Percentiles rank a stretch among this genome's conserved stretches.
phyloP scores from a whole-genome alignment of 1,139 yeast species.

The Blastobotrys proliferans region DNA sequence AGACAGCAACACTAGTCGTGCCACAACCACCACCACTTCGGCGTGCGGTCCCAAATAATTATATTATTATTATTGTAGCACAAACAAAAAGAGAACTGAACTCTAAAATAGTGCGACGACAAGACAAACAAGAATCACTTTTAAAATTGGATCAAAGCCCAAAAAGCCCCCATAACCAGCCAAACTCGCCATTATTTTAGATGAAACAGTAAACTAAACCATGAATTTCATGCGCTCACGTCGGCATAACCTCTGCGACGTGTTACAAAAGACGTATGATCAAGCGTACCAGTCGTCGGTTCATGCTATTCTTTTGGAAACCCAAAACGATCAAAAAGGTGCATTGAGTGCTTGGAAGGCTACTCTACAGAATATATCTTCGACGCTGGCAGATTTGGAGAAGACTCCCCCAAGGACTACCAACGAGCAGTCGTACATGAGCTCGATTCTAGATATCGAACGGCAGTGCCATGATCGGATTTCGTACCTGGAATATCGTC shows the following conservation, averaged over 20 bases:
- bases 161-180: too few species aligned
- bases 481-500: constrained; percentile 28
- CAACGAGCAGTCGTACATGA: constrained; percentile 33
- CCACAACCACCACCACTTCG: too few species aligned
- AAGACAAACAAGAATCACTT: too few species aligned
- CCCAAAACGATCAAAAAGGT: constrained; percentile 30
- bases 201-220: background rate
- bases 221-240: constrained; percentile 13
- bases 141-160: too few species aligned
- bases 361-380: constrained; percentile 30
- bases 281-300: constrained; percentile 37
- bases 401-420: constrained; percentile 30
- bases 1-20: too few species aligned
- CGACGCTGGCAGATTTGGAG: constrained; percentile 30
- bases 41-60: too few species aligned
- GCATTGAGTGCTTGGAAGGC: constrained; percentile 34
- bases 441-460: constrained; percentile 36
- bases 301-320: constrained; percentile 36
- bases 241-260: constrained; percentile 19
- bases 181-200: too few species aligned
- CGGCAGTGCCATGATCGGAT: constrained; percentile 38
- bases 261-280: constrained; percentile 34
- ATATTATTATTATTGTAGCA: too few species aligned
- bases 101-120: too few species aligned
- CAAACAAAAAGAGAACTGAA: too few species aligned